These are phyloP conservation scores for Pseudognaphalium luteoalbum DNA, from an alignment of 129 eudicot species.

Conservation along the genomic window DNA sequence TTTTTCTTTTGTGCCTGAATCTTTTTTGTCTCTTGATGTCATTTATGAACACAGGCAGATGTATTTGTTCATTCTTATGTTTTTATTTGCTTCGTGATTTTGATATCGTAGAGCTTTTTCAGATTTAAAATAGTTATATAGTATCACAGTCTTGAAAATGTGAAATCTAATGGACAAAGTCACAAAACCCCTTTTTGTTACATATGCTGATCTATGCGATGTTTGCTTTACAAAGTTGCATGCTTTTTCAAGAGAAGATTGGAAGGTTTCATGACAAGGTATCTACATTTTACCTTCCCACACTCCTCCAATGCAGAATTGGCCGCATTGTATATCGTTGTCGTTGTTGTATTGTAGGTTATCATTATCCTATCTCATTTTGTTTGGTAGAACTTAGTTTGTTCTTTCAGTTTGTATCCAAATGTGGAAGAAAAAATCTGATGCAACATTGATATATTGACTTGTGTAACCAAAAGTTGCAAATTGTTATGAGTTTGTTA, in stretches of 20 bases:
- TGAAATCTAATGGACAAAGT: slow-evolving; percentile 20
- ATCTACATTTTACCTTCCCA: too few species aligned
- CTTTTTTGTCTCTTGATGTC: slow-evolving; percentile 35
- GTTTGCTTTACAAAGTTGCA: slow-evolving; percentile 21
- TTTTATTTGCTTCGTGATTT: slow-evolving; percentile 39
- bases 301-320: too few species aligned
- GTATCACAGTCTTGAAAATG: slow-evolving; percentile 21
- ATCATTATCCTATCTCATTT: not conserved
- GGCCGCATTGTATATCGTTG: too few species aligned
- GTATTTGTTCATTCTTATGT: slow-evolving; percentile 59
- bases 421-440: not conserved
- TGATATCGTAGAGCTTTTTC: slow-evolving; percentile 48
- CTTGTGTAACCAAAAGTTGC: slow-evolving; percentile 3
- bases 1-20: slow-evolving; percentile 32
- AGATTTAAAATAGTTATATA: slow-evolving; percentile 39
- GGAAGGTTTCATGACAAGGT: not conserved
- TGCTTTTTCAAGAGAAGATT: slow-evolving; percentile 21
- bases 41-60: slow-evolving; percentile 40
- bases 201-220: slow-evolving; percentile 19
- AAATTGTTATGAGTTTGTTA: not conserved
- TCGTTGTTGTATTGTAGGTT: not conserved
- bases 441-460: not conserved
- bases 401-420: not conserved
- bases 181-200: not conserved
- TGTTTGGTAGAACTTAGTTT: slow-evolving; percentile 1